Conservation (phyloP, 2,329 filamentous ascomycete species). For the Byssochlamys sp. region DNA sequence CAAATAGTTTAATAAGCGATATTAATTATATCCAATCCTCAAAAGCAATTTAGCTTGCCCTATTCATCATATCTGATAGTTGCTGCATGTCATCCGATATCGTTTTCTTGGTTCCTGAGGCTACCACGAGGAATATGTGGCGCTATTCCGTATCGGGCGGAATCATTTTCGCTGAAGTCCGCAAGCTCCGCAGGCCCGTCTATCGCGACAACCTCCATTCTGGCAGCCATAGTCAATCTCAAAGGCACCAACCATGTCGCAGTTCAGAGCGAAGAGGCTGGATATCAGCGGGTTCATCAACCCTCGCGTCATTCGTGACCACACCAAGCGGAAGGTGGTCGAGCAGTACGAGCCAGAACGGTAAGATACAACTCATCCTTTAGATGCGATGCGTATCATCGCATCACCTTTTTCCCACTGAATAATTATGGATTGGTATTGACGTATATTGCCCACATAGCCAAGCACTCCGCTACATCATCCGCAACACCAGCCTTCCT, state of each 20-base stretch:
- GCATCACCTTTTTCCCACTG: neutral
- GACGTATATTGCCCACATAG: slow-evolving; percentile 36
- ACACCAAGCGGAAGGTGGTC: slow-evolving; percentile 92
- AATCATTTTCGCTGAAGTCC: slow-evolving; percentile 8
- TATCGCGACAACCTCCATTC: slow-evolving; percentile 4
- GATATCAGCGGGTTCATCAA: slow-evolving; percentile 84
- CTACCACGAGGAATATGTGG: neutral
- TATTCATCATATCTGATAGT: neutral
- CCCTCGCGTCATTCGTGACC: slow-evolving; percentile 77
- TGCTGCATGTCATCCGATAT: neutral
- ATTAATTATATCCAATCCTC: neutral
- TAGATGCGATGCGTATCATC: neutral
- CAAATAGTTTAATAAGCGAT: neutral
- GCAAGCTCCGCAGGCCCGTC: slow-evolving; percentile 14
- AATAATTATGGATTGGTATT: neutral
- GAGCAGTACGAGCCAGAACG: slow-evolving; percentile 78
- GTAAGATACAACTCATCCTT: slow-evolving; percentile 38
- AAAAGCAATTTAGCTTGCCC: neutral
- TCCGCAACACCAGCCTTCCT: slow-evolving; percentile 81
- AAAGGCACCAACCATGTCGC: slow-evolving; percentile 53
- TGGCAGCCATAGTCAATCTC: slow-evolving; percentile 5
- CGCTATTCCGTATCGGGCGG: slow-evolving; percentile 19
- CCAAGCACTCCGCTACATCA: slow-evolving; percentile 85
- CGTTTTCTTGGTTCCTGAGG: neutral
- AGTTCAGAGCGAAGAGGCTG: slow-evolving; percentile 82